Evolutionary conservation across 176 grass and related monocot species (phyloP).

Genomic region (Eremochloa ophiuroides): DNA sequence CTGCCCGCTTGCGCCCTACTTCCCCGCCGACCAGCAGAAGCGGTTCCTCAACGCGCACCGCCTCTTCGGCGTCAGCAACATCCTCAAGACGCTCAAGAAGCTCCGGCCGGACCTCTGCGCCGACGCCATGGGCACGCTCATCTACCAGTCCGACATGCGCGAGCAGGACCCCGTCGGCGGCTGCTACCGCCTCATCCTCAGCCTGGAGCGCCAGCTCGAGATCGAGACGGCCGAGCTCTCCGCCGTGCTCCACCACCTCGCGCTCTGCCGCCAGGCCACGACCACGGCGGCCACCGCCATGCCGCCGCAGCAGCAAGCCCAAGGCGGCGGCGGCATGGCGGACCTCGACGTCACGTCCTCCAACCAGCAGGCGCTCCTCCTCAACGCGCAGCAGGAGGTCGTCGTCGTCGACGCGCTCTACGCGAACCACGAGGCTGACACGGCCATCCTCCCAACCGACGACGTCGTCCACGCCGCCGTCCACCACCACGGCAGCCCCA

Average conservation of each 20-base stretch:
- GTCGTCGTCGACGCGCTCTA: constrained; percentile 36
- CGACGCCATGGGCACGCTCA: constrained; percentile 56
- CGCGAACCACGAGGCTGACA: background rate
- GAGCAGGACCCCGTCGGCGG: constrained; percentile 41
- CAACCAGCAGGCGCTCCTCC: constrained; percentile 20
- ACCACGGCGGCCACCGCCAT: background rate
- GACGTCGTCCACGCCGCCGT: background rate
- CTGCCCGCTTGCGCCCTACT: constrained; percentile 60
- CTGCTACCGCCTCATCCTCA: constrained; percentile 25
- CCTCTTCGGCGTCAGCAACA: constrained; percentile 71
- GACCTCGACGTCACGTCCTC: constrained; percentile 30
- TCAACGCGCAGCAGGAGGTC: constrained; percentile 6
- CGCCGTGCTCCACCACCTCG: constrained; percentile 25
- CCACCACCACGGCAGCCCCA: background rate
- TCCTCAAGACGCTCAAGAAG: constrained; percentile 39
- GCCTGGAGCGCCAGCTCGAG: constrained; percentile 22
- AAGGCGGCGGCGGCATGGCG: background rate
- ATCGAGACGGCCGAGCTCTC: constrained; percentile 11
- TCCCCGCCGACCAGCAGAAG: constrained; percentile 64
- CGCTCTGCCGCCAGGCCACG: constrained; percentile 19
- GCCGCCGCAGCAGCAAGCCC: background rate
- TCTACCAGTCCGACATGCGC: constrained; percentile 48
- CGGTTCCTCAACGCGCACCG: constrained; percentile 61
- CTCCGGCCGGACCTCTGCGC: constrained; percentile 21
- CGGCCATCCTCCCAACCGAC: background rate